phyloP scores from a whole-genome alignment of 208 protist genomes.

The Crithidia brevicula region DNA sequence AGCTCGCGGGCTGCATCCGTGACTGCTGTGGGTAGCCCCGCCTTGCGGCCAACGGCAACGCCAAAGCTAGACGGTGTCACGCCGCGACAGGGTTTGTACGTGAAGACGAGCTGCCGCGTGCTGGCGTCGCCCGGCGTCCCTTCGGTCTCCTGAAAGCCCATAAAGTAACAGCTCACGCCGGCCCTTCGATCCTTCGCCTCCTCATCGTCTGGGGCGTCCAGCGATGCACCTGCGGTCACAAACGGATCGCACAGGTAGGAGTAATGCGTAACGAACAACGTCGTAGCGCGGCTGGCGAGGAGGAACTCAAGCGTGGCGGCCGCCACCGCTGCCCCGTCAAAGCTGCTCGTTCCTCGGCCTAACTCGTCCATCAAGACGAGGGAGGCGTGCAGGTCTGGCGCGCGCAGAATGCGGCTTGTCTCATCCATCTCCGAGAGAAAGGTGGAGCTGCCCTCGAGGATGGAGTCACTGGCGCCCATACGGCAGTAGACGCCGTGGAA shows the following conservation, averaged over 20 bases:
- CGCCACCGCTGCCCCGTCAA: conserved; percentile 95
- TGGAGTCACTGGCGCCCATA: conserved; percentile 94
- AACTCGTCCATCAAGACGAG: conserved; percentile 98
- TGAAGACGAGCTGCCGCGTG: conserved; percentile 64
- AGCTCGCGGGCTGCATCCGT: conserved; percentile 58
- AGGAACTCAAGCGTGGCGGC: conserved; percentile 93
- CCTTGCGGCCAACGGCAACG: conserved; percentile 86
- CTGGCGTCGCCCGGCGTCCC: conserved; percentile 7
- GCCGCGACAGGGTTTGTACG: conserved; percentile 81
- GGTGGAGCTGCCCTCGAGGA: conserved; percentile 93
- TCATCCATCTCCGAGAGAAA: conserved; percentile 98
- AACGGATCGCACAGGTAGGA: conserved; percentile 85
- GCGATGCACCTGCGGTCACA: background rate
- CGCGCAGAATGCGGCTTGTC: conserved; percentile 92
- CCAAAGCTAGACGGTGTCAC: conserved; percentile 92
- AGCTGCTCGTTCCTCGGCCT: conserved; percentile 95
- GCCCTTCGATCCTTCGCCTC: background rate
- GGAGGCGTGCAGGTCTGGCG: conserved; percentile 64
- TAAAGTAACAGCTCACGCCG: conserved; percentile 80
- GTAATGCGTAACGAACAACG: conserved; percentile 97
- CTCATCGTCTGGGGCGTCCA: background rate
- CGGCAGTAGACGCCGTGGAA: conserved; percentile 92
- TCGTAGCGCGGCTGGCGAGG: conserved; percentile 56
- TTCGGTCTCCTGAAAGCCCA: conserved; percentile 62
- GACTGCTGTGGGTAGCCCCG: conserved; percentile 75